Conservation (phyloP, 2,329 filamentous ascomycete species). For the Dactylellina parvicollis region DNA sequence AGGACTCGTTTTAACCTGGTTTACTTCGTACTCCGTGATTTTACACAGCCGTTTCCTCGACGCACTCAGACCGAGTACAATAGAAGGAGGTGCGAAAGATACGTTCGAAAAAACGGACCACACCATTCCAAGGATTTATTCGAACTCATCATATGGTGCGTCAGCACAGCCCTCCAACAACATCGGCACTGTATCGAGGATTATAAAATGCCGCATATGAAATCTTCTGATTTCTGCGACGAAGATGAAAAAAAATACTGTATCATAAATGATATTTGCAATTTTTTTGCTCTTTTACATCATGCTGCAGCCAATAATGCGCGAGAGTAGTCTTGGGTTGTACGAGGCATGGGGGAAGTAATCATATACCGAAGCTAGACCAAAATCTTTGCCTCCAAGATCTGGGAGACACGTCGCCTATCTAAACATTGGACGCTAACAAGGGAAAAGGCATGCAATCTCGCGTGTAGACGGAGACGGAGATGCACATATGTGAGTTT, state of each 20-base stretch:
- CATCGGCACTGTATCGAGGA: conserved; percentile 23
- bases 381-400: conserved; percentile 25
- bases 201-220: conserved; percentile 53
- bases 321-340: too few relatives aligned
- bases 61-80: conserved; percentile 17
- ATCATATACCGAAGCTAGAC: too few relatives aligned
- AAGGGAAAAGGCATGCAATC: conserved; percentile 14
- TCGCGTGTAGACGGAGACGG: conserved; percentile 1
- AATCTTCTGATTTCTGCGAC: not conserved
- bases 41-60: conserved; percentile 38
- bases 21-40: conserved; percentile 22
- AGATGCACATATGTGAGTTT: not conserved
- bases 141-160: conserved; percentile 27
- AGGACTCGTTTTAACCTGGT: conserved; percentile 3
- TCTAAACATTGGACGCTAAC: conserved; percentile 26
- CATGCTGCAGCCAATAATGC: too few relatives aligned
- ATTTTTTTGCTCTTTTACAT: conserved; percentile 26
- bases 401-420: conserved; percentile 53
- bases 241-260: not conserved
- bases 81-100: conserved; percentile 12
- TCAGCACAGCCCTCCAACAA: conserved; percentile 51
- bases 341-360: too few relatives aligned
- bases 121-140: conserved; percentile 37
- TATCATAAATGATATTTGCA: conserved; percentile 14
- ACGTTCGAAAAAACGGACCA: conserved; percentile 1